Base-by-base conservation (phyloP, 768 basidiomycete genomes). In the Phylloporus rhodoxanthus region DNA sequence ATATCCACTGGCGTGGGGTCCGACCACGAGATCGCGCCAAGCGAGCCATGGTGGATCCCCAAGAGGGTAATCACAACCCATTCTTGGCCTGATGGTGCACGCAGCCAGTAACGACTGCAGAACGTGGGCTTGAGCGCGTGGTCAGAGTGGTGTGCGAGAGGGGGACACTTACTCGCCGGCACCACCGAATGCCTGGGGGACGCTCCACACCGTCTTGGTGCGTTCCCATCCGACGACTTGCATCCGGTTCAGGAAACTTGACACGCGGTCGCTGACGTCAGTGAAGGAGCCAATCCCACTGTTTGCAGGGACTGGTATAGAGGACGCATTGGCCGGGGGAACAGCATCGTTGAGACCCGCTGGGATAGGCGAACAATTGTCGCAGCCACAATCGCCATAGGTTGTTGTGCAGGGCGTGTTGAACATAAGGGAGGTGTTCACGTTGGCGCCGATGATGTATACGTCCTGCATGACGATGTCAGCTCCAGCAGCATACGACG, bases 151-250 rank as follows among this genome's bases (percentile, higher is more conserved):
- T 34, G 8, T 23, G 8, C 8, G 20, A 30, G 19, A 26, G 5
- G 19, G 28, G 7, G 38, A 20, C 4, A 65, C 72, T 60, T 41
- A 74, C 70, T 63, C 59, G 21, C 59, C 61, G 2, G 59, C 13
- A 37, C 75, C 76, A 30, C 85, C 85, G 54, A 90, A 90, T 1
- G 77, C 86, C 63, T 90, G 87, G 2, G 87, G 84, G 0, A 89
- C 86, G 5, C 80, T 79, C 88, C 88, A 91, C 3, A 87, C 73
- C 2, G 80, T 73, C 58, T 85, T 82, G 8, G 75, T 79, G 15
- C 79, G 70, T 52, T 81, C 82, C 80, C 85, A 84, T 4, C 83
- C 84, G 39, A 81, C 73, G 43, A 73, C 70, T 57, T 77, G 71
- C 21, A 83, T 66, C 10, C 85, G 73, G 39, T 80, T 67, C 26